Evolutionary conservation across 2,329 filamentous ascomycete genomes (phyloP), one percentile per base, ranked within the genome.

Genomic region (Lomentospora prolificans): DNA sequence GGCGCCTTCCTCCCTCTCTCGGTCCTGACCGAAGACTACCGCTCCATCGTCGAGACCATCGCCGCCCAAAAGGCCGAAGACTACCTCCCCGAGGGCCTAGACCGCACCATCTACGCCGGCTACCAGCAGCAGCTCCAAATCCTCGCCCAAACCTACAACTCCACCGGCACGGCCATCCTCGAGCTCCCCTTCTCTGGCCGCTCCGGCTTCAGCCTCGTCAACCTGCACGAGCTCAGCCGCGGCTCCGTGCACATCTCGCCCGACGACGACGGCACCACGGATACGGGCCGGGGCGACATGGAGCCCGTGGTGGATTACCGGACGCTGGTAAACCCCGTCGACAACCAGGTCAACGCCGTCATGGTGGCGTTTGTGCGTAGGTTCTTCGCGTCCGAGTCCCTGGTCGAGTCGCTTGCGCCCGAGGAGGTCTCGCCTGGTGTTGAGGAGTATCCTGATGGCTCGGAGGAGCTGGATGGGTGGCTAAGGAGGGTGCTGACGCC

Each of bases 221-320:
- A 65, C 1, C 60, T 62, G 22, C 63, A 65, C 33, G 78, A 79
- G 0, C 73, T 76, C 57, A 79, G 75, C 1, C 73, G 79, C 1
- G 80, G 80, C n/a, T 70, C 72, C 28, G 74, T 81, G 58, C 79
- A 79, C 63, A 77, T 82, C 58, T 67, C 67, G 14, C 69, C 69
- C 12, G 51, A 69, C 3, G 68, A 73, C 46, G 69, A 58, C 39
- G 58, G 58, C 8, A 44, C 39, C 8, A 50, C 41, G 72, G 48
- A 51, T 4, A 28, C 27, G 22, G 48, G 48, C 2, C 10, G 33
- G 10, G 59, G 69, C 69, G 3, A 72, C 77, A 30, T 77, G 77
- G 56, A 75, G 77, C 61, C 75, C 72, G 24, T 75, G 71, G 52
- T 81, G 69, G 66, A 74, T 76, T 63, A 60, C 57, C 64, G 68